phyloP scores from a whole-genome alignment of 768 basidiomycete genomes.

The Pleurotus salmoneostramineus region DNA sequence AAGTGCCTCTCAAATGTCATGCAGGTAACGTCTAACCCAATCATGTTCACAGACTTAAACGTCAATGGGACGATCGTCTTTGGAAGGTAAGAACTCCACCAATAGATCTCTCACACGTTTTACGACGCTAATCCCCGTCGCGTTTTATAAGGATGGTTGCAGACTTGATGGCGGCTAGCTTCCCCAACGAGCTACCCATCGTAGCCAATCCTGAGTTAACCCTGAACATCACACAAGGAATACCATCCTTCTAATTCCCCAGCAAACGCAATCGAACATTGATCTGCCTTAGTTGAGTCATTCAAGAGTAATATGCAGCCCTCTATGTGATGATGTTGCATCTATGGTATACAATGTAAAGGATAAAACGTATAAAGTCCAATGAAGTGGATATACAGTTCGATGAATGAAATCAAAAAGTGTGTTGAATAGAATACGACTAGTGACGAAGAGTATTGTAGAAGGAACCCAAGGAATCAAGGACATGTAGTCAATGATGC shows the following conservation, averaged over 20 bases:
- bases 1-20: too few relatives aligned
- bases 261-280: neutral
- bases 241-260: slow-evolving; percentile 27
- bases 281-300: neutral
- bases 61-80: slow-evolving; percentile 37
- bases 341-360: too few relatives aligned
- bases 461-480: neutral
- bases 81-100: slow-evolving; percentile 23
- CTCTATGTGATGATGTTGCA: neutral
- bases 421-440: too few relatives aligned
- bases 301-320: neutral
- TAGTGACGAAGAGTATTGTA: neutral
- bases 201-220: slow-evolving; percentile 29
- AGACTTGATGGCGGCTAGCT: slow-evolving; percentile 30
- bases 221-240: slow-evolving; percentile 33
- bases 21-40: too few relatives aligned
- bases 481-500: neutral
- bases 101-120: neutral
- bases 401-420: too few relatives aligned
- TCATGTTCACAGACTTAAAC: too few relatives aligned
- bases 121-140: neutral
- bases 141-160: slow-evolving; percentile 30
- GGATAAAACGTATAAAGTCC: neutral
- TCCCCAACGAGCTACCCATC: slow-evolving; percentile 29
- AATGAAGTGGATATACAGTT: neutral